These are phyloP conservation scores for Arabis alpina DNA, from an alignment of 345 rosid species.

Conservation along the genomic window DNA sequence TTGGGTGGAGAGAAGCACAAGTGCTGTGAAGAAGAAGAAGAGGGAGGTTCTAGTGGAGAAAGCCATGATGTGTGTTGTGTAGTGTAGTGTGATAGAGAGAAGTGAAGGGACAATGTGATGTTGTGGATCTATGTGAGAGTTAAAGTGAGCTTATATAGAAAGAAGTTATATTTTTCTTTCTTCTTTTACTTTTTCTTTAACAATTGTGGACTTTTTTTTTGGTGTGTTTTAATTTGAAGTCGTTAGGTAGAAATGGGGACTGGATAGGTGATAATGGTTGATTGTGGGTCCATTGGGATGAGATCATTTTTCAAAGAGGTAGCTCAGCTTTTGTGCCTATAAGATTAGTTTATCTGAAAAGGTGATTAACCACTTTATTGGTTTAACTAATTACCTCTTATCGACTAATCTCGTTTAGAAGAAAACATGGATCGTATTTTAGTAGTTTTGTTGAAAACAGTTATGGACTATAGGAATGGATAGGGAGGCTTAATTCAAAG, in stretches of 20 bases:
- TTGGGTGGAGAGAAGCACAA: slow-evolving; percentile 41
- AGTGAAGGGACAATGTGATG: slow-evolving; percentile 30
- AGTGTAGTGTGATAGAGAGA: slow-evolving; percentile 23
- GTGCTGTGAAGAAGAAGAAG: slow-evolving; percentile 39
- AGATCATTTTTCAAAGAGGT: slow-evolving; percentile 43
- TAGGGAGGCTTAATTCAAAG: background rate
- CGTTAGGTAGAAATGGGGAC: slow-evolving; percentile 45
- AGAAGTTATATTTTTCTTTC: background rate
- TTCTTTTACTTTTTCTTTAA: slow-evolving; percentile 32
- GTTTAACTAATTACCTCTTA: background rate
- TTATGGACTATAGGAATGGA: slow-evolving; percentile 11
- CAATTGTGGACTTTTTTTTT: slow-evolving; percentile 31
- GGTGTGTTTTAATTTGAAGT: slow-evolving; percentile 35
- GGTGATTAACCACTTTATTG: slow-evolving; percentile 20
- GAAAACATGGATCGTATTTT: slow-evolving; percentile 34
- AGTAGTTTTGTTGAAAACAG: slow-evolving; percentile 23
- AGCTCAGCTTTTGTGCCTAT: slow-evolving; percentile 37
- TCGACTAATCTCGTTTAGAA: slow-evolving; percentile 27
- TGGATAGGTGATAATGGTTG: slow-evolving; percentile 44
- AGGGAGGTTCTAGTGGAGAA: slow-evolving; percentile 40
- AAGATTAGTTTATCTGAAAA: slow-evolving; percentile 33
- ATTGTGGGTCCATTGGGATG: slow-evolving; percentile 41
- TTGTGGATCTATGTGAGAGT: slow-evolving; percentile 29
- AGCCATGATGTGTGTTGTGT: slow-evolving; percentile 43
- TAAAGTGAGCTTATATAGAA: slow-evolving; percentile 39